These are phyloP conservation scores for Gentiana macrophylla DNA, from an alignment of 257 asterid genomes.

Conservation along the genomic window DNA sequence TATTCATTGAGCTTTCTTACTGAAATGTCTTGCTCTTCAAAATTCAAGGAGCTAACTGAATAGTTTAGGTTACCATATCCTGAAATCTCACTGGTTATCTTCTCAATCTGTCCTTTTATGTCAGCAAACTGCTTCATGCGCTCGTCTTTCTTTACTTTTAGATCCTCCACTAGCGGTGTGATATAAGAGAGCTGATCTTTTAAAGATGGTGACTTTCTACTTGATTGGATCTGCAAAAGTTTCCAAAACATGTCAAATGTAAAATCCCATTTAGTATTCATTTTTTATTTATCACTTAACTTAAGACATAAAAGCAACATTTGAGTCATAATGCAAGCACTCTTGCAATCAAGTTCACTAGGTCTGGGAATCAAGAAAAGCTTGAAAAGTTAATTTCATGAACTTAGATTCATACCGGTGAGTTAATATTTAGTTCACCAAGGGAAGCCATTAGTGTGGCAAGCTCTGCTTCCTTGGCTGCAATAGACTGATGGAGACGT, in stretches of 20 bases:
- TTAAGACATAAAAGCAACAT: not conserved
- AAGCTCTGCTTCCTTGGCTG: constrained; percentile 88
- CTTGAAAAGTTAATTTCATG: not conserved
- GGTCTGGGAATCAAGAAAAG: not conserved
- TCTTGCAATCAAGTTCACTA: not conserved
- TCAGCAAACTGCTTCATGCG: constrained; percentile 72
- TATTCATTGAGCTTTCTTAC: constrained; percentile 67
- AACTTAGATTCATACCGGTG: constrained; percentile 32
- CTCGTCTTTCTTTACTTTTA: constrained; percentile 63
- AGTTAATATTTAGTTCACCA: constrained; percentile 50
- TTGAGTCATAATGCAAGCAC: not conserved
- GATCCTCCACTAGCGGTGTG: constrained; percentile 62
- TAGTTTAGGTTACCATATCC: constrained; percentile 41
- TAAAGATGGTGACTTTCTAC: constrained; percentile 46
- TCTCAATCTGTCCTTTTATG: constrained; percentile 70
- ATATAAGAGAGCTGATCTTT: constrained; percentile 70
- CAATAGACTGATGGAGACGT: constrained; percentile 72
- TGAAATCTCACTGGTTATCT: constrained; percentile 64
- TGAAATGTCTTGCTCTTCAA: constrained; percentile 73
- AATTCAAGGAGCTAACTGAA: constrained; percentile 31
- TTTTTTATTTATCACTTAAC: not conserved
- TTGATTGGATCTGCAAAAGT: constrained; percentile 40
- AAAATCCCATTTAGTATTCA: constrained; percentile 3
- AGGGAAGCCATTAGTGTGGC: constrained; percentile 85
- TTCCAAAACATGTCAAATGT: constrained; percentile 7